Conservation (phyloP, 2,329 filamentous ascomycete species). For the Ophiostoma sp. region DNA sequence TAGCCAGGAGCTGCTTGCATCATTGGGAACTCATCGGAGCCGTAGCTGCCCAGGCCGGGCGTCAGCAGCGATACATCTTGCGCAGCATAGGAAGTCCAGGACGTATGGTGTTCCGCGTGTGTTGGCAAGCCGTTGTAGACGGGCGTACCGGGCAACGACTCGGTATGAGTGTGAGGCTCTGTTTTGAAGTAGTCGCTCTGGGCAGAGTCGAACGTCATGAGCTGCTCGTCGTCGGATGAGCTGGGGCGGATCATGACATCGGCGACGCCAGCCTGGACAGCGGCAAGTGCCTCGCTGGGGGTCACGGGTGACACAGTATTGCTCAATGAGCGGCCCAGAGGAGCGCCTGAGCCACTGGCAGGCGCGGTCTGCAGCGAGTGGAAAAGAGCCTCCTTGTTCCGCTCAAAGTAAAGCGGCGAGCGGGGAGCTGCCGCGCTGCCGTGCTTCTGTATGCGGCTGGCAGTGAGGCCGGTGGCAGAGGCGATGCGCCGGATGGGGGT, state of each 20-base stretch:
- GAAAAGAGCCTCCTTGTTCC: slow-evolving; percentile 28
- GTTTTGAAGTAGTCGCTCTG: not conserved
- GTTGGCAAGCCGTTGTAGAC: not conserved
- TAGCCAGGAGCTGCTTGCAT: slow-evolving; percentile 41
- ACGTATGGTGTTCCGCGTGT: not conserved
- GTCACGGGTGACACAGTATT: not conserved
- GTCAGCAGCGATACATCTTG: slow-evolving; percentile 46
- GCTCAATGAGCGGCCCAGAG: too few species aligned
- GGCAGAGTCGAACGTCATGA: not conserved
- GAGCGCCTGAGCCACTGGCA: too few species aligned
- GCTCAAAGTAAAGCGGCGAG: slow-evolving; percentile 35
- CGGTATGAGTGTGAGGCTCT: not conserved
- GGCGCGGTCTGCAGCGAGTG: slow-evolving; percentile 34
- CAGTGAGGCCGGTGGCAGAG: slow-evolving; percentile 43
- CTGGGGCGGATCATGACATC: not conserved
- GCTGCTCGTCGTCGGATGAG: slow-evolving; percentile 21
- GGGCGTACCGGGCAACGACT: not conserved
- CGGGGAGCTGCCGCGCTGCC: slow-evolving; percentile 33
- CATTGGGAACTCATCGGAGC: slow-evolving; percentile 42
- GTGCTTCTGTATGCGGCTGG: slow-evolving; percentile 41
- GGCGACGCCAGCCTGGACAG: not conserved
- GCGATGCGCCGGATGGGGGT: slow-evolving; percentile 51
- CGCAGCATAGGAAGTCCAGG: slow-evolving; percentile 32
- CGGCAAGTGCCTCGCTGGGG: not conserved
- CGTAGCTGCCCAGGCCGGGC: slow-evolving; percentile 42